These are phyloP conservation scores for Pythium aristosporum DNA, from an alignment of 352 stramenopile genomes.

Conservation along the genomic window DNA sequence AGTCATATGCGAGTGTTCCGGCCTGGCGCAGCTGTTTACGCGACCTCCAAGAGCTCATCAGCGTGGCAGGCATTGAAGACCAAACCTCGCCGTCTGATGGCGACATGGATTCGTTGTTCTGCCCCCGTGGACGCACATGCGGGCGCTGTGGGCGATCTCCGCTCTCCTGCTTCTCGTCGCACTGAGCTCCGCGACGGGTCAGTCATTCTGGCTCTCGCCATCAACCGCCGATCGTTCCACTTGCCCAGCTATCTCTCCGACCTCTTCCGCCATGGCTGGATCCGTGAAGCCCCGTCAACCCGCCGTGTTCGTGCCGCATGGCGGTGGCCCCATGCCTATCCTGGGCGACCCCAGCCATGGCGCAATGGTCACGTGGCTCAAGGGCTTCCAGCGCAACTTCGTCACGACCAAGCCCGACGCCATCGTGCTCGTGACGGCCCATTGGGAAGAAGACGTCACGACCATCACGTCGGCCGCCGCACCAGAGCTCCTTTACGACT, in stretches of 20 bases:
- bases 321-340: conserved; percentile 58
- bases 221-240: not conserved
- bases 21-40: too few relatives aligned
- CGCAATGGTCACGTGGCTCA: conserved; percentile 41
- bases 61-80: too few relatives aligned
- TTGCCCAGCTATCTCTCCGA: not conserved
- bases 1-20: too few relatives aligned
- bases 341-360: conserved; percentile 46
- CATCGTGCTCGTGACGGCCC: conserved; percentile 86
- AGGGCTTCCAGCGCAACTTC: conserved; percentile 39
- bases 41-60: too few relatives aligned
- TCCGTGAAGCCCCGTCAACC: conserved; percentile 18
- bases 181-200: not conserved
- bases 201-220: not conserved
- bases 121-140: not conserved
- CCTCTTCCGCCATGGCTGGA: not conserved
- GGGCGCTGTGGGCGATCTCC: not conserved
- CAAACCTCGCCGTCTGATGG: too few relatives aligned
- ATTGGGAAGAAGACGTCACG: conserved; percentile 65
- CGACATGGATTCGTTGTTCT: too few relatives aligned
- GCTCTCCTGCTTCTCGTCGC: not conserved
- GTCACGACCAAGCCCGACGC: conserved; percentile 40
- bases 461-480: conserved; percentile 48
- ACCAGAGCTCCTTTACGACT: conserved; percentile 86
- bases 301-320: conserved; percentile 39